Evolutionary conservation across 345 rosid genomes (phyloP), one percentile per base, ranked within the genome.

Genomic region (Salix udensis): DNA sequence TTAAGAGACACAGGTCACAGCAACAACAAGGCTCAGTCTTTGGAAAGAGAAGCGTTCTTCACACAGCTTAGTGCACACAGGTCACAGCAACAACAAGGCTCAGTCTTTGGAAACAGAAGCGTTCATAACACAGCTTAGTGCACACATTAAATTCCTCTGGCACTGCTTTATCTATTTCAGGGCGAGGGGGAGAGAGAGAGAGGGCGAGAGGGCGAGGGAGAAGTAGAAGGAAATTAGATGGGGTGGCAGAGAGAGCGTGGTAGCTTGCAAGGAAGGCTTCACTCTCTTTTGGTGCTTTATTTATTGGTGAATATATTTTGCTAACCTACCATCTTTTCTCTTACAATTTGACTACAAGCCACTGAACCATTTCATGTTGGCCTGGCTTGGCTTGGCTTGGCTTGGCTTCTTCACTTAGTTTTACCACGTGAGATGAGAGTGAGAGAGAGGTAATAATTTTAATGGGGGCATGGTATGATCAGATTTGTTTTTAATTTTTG

Each of bases 91-190:
- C 46, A 77, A 28, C 52, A 77, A 73, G 61, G 36, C 53, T 73
- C 67, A 67, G 81, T 72, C 68, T 78, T 55, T 73, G 34, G 53
- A 60, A 62, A 34, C 82, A 72, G 42, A 67, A 67, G 71, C 74
- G 78, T 71, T 48, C 74, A 15, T 64, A 76, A 79, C 72, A 68
- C 36, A 69, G 65, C 62, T 72, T 83, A 78, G 77, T 85, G 85
- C 74, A 83, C 79, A 80, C 91, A 86, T 87, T 89, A 66, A 68
- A 84, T 75, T 73, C 65, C 79, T 75, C 80, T 73, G 79, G 36
- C 48, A 31, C 74, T 76, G 82, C 70, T 85, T 88, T 87, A 80
- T 70, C 83, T 84, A 67, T 85, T 87, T 86, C 90, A 84, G 87
- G 87, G 84, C 40, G 64, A 70, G 52, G 55, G 76, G 76, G 75